Evolutionary conservation across 2,329 filamentous ascomycete genomes (phyloP), one percentile per base, ranked within the genome.

Genomic region (Triangularia verruculosa): DNA sequence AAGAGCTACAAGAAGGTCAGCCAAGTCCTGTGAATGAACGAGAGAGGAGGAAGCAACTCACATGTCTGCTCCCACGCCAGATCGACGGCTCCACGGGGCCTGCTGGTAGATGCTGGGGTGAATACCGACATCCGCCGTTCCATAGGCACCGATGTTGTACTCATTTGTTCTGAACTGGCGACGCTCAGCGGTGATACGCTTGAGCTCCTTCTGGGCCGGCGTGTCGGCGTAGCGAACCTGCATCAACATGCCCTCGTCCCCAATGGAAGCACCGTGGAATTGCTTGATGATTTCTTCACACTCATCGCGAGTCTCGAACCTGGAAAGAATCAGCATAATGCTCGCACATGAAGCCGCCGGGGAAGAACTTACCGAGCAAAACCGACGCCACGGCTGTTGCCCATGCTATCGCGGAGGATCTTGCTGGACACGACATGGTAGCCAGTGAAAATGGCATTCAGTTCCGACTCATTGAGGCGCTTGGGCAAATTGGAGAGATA

Each of bases 151-250:
- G 66, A 89, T 88, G 71, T 93, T 93, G 79, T 98, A 98, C 80
- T 98, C 95, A 63, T 95, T 95, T 64, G 94, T 95, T 64, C 95
- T 92, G 79, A 97, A 98, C 73, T 96, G 92, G 66, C 95, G 93
- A 63, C 93, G 92, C 75, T 97, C 93, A 30, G 95, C 93, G 51
- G 94, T 98, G 74, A 97, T 90, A 68, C 95, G 90, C 84, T 99
- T 99, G 70, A 99, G 84, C 74, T 95, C 88, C 82, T 99, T 99
- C 78, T 99, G 95, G 67, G 94, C 91, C 61, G 95, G 92, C 39
- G 95, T 99, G 74, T 99, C 95, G 67, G 96, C 94, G 76, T 96
- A 99, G 69, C 95, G 93, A 70, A 99, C 93, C 78, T 97, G 93
- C 78, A 95, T 86, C 67, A 93, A 88, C 68, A 95, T 86, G 27